These are phyloP conservation scores for Amphirosellinia nigrospora DNA, from an alignment of 495 filamentous ascomycete species.

Conservation along the genomic window DNA sequence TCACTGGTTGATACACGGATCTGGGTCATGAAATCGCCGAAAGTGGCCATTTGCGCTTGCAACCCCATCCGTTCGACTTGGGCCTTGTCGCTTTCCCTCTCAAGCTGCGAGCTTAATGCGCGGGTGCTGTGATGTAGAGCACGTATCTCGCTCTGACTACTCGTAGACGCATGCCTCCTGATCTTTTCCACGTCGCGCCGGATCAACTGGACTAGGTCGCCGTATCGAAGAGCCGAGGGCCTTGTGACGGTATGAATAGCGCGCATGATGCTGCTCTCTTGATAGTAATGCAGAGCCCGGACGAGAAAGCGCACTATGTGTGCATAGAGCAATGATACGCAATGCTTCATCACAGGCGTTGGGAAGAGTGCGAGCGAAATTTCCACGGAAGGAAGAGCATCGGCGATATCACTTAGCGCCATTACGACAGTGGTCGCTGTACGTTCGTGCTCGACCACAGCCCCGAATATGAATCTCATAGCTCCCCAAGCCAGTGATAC, in stretches of 20 bases:
- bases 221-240: background rate
- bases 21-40: background rate
- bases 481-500: constrained; percentile 42
- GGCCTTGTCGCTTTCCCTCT: background rate
- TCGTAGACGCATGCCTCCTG: background rate
- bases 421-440: background rate
- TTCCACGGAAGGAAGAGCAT: constrained; percentile 4
- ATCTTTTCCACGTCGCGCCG: background rate
- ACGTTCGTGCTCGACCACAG: constrained; percentile 64
- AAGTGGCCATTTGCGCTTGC: background rate
- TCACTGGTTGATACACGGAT: background rate
- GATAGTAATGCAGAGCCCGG: constrained; percentile 40
- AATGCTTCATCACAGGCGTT: background rate
- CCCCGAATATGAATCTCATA: constrained; percentile 39
- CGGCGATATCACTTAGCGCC: constrained; percentile 8
- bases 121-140: background rate
- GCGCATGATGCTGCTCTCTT: constrained; percentile 29
- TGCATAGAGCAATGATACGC: constrained; percentile 3
- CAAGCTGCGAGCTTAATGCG: background rate
- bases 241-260: constrained; percentile 12
- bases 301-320: constrained; percentile 20
- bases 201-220: background rate
- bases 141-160: background rate
- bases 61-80: background rate
- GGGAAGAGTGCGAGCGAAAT: constrained; percentile 13